Base-by-base conservation (phyloP, 2,329 filamentous ascomycete species). In the Xylariales sp. region DNA sequence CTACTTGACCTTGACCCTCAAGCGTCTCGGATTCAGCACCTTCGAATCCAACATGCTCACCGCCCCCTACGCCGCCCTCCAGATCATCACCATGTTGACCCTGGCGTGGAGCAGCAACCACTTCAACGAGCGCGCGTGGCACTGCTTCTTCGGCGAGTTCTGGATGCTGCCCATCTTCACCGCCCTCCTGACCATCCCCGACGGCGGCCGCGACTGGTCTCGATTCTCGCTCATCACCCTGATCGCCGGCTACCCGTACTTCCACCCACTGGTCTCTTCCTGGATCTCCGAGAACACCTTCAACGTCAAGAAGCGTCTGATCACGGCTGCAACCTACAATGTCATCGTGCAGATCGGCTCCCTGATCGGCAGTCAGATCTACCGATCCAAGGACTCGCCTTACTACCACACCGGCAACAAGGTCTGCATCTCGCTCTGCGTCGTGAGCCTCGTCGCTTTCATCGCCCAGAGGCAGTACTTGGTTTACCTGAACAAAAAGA, bases 11-110 rank as follows among this genome's bases (percentile, higher is more conserved):
- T 62, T 80, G 10, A 76, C 71, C 0, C 62, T 82, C 2, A 73
- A 71, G 44, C 65, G 72, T 3, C 60, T 82, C 5, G 77, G 67
- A 11, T 81, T 80, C 59, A 59, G 59, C 33, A 77, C 75, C 2
- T 75, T 84, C 51, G 59, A 76, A 21, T 74, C 72, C 19, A 85
- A 83, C 46, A 63, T 85, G 43, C 67, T 85, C 16, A 77, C 77
- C 1, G 81, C 83, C 12, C 77, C 76, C 0, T 70, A 74, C 1
- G 73, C 72, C 13, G 65, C 63, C 0, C 55, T 80, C 2, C 77
- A 78, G 51, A 78, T 81, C 42, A 39, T 76, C 33, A 75, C 76
- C 30, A 70, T 81, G 57, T 52, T 80, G 13, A 53, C 62, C 2
- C 65, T 75, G 41, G 73, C 76, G 0, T 75, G 65, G 57, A 62